Conservation (phyloP, 2,329 filamentous ascomycete species). For the Bisporella sp. region DNA sequence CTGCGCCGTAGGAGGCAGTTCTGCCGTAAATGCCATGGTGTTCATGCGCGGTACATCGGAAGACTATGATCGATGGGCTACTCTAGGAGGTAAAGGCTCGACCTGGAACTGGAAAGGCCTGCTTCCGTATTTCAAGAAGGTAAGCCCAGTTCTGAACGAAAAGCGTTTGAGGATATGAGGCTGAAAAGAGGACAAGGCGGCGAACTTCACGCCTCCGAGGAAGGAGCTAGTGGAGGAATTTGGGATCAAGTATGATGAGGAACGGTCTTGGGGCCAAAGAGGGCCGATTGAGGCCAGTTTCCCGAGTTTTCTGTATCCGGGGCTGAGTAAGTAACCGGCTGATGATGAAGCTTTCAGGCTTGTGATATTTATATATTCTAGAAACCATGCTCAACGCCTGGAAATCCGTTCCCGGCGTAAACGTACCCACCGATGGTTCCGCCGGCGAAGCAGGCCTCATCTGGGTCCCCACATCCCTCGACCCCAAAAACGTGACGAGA, state of each 20-base stretch:
- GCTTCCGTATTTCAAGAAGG: conserved; percentile 42
- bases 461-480: conserved; percentile 6
- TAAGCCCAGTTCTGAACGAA: not conserved
- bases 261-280: conserved; percentile 36
- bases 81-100: conserved; percentile 34
- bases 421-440: too few species aligned
- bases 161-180: too few species aligned
- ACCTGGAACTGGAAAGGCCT: conserved; percentile 41
- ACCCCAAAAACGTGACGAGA: conserved; percentile 17
- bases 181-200: too few species aligned
- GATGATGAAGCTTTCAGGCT: too few species aligned
- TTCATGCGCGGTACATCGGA: conserved; percentile 9
- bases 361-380: too few species aligned
- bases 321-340: not conserved
- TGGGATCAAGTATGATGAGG: too few species aligned
- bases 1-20: conserved; percentile 35
- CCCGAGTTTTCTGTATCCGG: conserved; percentile 13
- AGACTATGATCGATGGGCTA: conserved; percentile 41
- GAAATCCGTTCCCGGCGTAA: too few species aligned
- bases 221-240: too few species aligned
- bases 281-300: conserved; percentile 41
- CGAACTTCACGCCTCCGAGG: too few species aligned
- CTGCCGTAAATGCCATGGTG: conserved; percentile 27
- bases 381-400: too few species aligned
- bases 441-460: conserved; percentile 5